phyloP scores from a whole-genome alignment of 306 rosid species.

The Casuarina cunninghamiana region DNA sequence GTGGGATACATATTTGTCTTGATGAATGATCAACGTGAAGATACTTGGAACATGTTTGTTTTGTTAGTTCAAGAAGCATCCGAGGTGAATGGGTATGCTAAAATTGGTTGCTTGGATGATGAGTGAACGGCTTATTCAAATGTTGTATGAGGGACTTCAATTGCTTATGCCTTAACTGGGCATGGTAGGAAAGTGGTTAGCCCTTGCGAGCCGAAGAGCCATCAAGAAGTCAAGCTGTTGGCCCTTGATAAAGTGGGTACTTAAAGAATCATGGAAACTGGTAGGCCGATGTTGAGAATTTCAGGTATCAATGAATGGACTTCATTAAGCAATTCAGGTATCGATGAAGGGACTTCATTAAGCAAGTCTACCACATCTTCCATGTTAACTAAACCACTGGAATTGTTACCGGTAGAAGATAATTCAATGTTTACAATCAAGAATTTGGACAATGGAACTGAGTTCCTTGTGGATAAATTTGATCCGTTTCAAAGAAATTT shows the following conservation, averaged over 20 bases:
- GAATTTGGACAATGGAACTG: constrained; percentile 59
- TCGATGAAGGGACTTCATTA: constrained; percentile 38
- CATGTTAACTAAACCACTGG: constrained; percentile 35
- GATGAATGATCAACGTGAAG: too few species aligned
- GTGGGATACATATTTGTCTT: too few species aligned
- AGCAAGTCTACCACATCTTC: constrained; percentile 38
- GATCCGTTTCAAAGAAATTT: constrained; percentile 38
- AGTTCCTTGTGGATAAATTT: constrained; percentile 46
- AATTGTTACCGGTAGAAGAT: constrained; percentile 26
- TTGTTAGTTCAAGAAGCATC: too few species aligned
- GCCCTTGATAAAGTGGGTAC: constrained; percentile 3
- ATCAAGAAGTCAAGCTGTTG: too few species aligned
- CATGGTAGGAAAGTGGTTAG: too few species aligned
- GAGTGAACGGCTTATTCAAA: too few species aligned
- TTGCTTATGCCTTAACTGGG: too few species aligned
- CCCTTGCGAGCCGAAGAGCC: too few species aligned
- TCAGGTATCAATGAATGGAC: constrained; percentile 35
- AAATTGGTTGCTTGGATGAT: too few species aligned
- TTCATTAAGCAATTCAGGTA: constrained; percentile 21
- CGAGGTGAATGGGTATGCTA: too few species aligned
- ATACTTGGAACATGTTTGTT: too few species aligned
- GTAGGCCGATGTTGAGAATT: constrained; percentile 51
- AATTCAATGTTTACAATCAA: constrained; percentile 37
- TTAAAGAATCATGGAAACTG: constrained; percentile 46
- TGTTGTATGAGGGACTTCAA: too few species aligned